phyloP scores from a whole-genome alignment of 1,284 basidiomycete species.

The Somion occarium region DNA sequence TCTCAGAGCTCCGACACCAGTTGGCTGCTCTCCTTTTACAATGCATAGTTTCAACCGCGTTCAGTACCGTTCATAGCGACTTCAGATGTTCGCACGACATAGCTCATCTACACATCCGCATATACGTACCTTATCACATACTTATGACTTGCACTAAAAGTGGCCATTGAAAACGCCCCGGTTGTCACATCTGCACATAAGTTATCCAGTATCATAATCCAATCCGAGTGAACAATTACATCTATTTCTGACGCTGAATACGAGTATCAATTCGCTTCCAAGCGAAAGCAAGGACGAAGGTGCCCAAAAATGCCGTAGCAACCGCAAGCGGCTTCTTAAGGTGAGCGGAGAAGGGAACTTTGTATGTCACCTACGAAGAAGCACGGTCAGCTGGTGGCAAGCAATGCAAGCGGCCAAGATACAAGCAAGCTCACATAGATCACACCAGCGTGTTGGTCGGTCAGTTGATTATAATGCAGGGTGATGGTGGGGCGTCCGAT shows the following conservation, averaged over 20 bases:
- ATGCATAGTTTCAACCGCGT: slow-evolving; percentile 38
- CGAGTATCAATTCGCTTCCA: slow-evolving; percentile 64
- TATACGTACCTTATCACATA: no score
- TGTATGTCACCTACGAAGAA: slow-evolving; percentile 73
- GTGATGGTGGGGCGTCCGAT: slow-evolving; percentile 79
- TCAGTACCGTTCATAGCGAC: no score
- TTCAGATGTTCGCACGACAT: no score
- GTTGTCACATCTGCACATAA: neutral
- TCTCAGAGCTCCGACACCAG: slow-evolving; percentile 18
- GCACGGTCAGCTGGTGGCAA: neutral
- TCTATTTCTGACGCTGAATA: slow-evolving; percentile 53
- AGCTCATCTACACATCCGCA: no score
- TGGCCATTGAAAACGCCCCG: no score
- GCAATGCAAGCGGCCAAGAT: neutral
- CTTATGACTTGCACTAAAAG: no score
- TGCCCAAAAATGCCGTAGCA: slow-evolving; percentile 56
- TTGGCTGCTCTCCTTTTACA: slow-evolving; percentile 39
- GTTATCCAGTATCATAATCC: neutral
- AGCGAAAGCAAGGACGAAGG: slow-evolving; percentile 60
- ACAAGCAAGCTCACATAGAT: slow-evolving; percentile 58
- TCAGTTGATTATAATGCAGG: slow-evolving; percentile 71
- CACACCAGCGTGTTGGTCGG: slow-evolving; percentile 71
- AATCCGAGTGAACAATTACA: neutral
- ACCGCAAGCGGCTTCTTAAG: slow-evolving; percentile 82
- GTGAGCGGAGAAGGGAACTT: slow-evolving; percentile 69